Evolutionary conservation across 768 basidiomycete species (phyloP).

Genomic region (Russula olivacea): DNA sequence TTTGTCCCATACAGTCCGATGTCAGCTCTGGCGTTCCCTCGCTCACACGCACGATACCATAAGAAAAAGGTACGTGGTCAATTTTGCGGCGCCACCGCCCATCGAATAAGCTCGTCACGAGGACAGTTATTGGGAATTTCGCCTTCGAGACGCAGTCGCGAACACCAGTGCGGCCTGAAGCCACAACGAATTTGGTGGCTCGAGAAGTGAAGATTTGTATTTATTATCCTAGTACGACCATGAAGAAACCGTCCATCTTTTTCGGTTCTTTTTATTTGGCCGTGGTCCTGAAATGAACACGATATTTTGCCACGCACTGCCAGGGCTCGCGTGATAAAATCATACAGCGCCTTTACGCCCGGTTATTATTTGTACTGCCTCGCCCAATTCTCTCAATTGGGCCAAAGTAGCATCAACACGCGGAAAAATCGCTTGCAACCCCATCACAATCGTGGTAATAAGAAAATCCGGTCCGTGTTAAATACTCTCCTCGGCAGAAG

Average conservation of each 20-base stretch:
- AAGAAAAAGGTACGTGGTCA: slow-evolving; percentile 58
- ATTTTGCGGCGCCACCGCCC: not conserved
- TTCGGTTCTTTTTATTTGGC: not conserved
- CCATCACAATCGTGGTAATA: not conserved
- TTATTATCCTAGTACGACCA: not conserved
- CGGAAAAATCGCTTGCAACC: not conserved
- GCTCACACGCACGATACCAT: slow-evolving; percentile 68
- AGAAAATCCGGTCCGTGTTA: not conserved
- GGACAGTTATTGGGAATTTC: slow-evolving; percentile 69
- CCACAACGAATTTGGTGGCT: not conserved
- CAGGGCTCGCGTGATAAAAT: slow-evolving; percentile 1
- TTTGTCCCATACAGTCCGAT: not conserved
- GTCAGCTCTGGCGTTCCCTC: slow-evolving; percentile 64
- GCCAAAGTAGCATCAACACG: slow-evolving; percentile 5
- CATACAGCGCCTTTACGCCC: slow-evolving; percentile 7
- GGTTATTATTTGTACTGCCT: slow-evolving; percentile 9
- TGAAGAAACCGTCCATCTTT: not conserved
- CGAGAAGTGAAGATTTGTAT: slow-evolving; percentile 2
- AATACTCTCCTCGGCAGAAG: not conserved
- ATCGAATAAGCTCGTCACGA: slow-evolving; percentile 23
- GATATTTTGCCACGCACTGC: not conserved
- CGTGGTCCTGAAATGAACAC: not conserved
- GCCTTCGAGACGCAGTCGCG: slow-evolving; percentile 48
- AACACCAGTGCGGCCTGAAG: not conserved
- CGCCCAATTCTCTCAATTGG: slow-evolving; percentile 12